phyloP scores from a whole-genome alignment of 1,284 basidiomycete genomes.

The Ceratobasidium sp. region DNA sequence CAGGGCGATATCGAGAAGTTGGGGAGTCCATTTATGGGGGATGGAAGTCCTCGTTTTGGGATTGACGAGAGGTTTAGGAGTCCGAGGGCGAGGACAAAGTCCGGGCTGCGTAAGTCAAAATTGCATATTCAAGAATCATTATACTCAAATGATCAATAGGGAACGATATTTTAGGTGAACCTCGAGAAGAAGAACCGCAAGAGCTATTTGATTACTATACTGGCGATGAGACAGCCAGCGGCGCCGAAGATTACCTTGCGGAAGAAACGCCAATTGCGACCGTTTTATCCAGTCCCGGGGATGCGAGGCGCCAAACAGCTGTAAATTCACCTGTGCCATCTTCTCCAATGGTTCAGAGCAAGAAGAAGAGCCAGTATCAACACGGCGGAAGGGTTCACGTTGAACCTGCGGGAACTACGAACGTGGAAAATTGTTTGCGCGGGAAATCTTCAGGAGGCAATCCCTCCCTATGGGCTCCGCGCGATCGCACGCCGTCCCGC shows the following conservation, averaged over 20 bases:
- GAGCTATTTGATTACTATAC: slow-evolving; percentile 25
- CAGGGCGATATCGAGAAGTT: slow-evolving; percentile 4
- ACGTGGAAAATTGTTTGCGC: background rate
- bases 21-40: slow-evolving; percentile 42
- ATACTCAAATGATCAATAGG: slow-evolving; percentile 3
- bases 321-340: background rate
- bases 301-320: background rate
- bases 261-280: slow-evolving; percentile 17
- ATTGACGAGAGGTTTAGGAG: slow-evolving; percentile 44
- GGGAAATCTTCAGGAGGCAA: background rate
- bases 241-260: background rate
- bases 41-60: slow-evolving; percentile 42
- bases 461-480: background rate
- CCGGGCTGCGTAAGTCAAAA: slow-evolving; percentile 32
- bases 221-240: background rate
- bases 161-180: background rate
- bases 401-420: background rate
- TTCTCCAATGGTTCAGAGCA: slow-evolving; percentile 18
- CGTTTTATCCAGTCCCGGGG: slow-evolving; percentile 20
- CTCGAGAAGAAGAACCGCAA: slow-evolving; percentile 5
- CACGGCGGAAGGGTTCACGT: background rate
- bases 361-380: slow-evolving; percentile 11
- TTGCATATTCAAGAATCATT: background rate
- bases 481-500: slow-evolving; percentile 23
- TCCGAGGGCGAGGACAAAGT: slow-evolving; percentile 23